These are phyloP conservation scores for Malus sylvestris DNA, from an alignment of 306 rosid species.

Conservation along the genomic window DNA sequence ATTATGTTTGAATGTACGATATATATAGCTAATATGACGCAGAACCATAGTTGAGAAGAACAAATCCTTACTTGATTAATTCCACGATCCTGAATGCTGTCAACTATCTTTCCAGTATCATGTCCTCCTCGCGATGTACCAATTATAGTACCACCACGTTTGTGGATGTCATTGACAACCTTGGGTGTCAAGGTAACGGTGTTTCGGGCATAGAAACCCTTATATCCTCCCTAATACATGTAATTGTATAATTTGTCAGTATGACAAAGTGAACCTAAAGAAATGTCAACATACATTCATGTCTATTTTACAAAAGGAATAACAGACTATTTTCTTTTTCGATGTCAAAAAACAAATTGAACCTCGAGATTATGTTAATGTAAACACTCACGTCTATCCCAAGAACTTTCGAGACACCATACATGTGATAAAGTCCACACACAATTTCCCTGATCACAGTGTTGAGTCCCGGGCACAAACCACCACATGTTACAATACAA, in stretches of 20 bases:
- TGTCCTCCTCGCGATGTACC: slow-evolving; percentile 50
- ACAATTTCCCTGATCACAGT: slow-evolving; percentile 47
- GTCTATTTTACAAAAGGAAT: not conserved
- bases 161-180: slow-evolving; percentile 41
- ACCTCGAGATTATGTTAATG: not conserved
- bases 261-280: not conserved
- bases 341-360: not conserved
- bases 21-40: not conserved
- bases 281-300: not conserved
- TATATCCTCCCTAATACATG: slow-evolving; percentile 37
- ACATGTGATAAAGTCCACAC: slow-evolving; percentile 42
- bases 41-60: not conserved
- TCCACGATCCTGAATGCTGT: slow-evolving; percentile 50
- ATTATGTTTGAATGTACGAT: not conserved
- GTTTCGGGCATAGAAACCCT: slow-evolving; percentile 41
- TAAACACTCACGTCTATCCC: slow-evolving; percentile 39
- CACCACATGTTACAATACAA: slow-evolving; percentile 46
- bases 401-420: slow-evolving; percentile 31
- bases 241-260: not conserved
- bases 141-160: slow-evolving; percentile 51
- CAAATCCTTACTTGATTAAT: slow-evolving; percentile 32
- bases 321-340: not conserved
- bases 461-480: slow-evolving; percentile 50
- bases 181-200: slow-evolving; percentile 33
- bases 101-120: slow-evolving; percentile 41